Evolutionary conservation across 129 eudicot genomes (phyloP), one percentile per base, ranked within the genome.

Genomic region (Artemisia tridentata): DNA sequence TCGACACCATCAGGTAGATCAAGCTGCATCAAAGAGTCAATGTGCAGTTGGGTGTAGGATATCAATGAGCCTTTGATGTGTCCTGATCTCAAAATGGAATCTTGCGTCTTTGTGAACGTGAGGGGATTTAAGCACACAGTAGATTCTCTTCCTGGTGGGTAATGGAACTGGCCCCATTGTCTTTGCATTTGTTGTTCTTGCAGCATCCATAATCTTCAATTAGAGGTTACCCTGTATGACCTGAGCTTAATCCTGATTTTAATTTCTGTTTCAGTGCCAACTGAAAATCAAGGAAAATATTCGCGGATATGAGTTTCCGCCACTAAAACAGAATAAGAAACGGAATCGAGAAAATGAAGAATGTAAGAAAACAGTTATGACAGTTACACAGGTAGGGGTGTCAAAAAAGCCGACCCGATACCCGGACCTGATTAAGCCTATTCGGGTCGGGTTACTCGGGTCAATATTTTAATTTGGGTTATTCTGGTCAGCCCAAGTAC

Each of bases 191-290:
- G 97, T 83, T 2, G 86, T 87, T 63, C 81, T 85, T 25, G 99
- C 97, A n/a, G 96, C 97, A 67, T 95, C 99, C 96, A 90, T 65
- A 90, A 74, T 95, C 97, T 61, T 95, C 99, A 12, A 90, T 87
- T 60, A 95, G 74, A 6, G 92, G 97, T 60, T 21, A 85, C 96
- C 90, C 86, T 85, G 71, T 87, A 95, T 18, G 99, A 90, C 75
- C 96, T 84, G 71, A 95, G 77, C 74, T 90, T 90, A 60, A 90
- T 88, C 45, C 97, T 84, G 16, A 90, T n/a, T n/a, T n/a, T n/a
- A n/a, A 90, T 79, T 84, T 93, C 80, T 87, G 99, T 83, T 93
- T 93, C 11, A 88, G 98, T 19, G 81, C 88, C 74, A 79, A 34
- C 96, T 88, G 84, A 63, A 43, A 59, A 78, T 55, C 70, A 62